phyloP scores from a whole-genome alignment of 208 protist genomes.

The Trypanosoma grayi region DNA sequence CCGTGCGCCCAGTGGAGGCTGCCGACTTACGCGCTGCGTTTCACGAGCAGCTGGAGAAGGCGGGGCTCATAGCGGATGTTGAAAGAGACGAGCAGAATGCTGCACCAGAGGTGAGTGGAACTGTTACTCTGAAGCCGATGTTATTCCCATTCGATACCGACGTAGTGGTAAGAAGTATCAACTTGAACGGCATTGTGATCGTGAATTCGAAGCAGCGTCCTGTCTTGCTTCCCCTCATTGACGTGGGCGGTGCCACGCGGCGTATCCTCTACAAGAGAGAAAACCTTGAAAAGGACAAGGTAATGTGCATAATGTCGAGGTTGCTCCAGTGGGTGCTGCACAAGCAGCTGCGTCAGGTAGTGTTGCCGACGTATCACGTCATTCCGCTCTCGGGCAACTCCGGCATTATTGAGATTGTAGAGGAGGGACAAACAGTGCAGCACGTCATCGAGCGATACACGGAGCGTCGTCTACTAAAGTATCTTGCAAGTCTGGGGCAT shows the following conservation, averaged over 20 bases:
- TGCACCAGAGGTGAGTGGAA: neutral
- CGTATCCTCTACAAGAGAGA: slow-evolving; percentile 76
- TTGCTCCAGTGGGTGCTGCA: slow-evolving; percentile 58
- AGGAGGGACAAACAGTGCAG: slow-evolving; percentile 30
- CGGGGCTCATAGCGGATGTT: slow-evolving; percentile 1
- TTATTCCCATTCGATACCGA: slow-evolving; percentile 29
- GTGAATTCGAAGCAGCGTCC: slow-evolving; percentile 29
- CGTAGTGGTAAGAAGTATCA: slow-evolving; percentile 23
- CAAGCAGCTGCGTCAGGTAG: slow-evolving; percentile 35
- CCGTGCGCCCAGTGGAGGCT: neutral
- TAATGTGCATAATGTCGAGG: slow-evolving; percentile 71
- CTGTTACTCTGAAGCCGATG: slow-evolving; percentile 10
- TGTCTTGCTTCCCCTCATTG: slow-evolving; percentile 28
- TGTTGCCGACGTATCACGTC: slow-evolving; percentile 66
- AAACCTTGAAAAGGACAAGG: slow-evolving; percentile 72
- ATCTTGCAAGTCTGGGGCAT: slow-evolving; percentile 12
- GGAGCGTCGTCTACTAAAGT: slow-evolving; percentile 25
- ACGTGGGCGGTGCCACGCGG: slow-evolving; percentile 11
- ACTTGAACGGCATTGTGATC: slow-evolving; percentile 13
- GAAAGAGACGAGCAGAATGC: neutral
- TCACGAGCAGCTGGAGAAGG: slow-evolving; percentile 1
- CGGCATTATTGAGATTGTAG: slow-evolving; percentile 72
- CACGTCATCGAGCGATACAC: slow-evolving; percentile 18
- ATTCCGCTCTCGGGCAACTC: slow-evolving; percentile 55
- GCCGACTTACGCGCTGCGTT: neutral